Base-by-base conservation (phyloP, 345 rosid genomes). In the Linum lewisii region DNA sequence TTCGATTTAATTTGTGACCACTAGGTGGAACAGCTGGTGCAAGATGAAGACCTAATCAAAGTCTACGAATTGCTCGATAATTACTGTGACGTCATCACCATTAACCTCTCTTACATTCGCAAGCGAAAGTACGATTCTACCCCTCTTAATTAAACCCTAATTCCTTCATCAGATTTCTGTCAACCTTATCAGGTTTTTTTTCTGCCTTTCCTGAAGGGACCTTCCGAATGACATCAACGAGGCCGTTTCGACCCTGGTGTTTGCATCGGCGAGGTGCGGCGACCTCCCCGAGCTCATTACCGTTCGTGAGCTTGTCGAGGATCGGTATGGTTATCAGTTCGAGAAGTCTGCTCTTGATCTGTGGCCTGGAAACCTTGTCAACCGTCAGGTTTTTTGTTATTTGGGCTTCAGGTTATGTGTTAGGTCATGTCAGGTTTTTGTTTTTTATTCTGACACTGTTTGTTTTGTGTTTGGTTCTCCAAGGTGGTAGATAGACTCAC, bases 161-260 rank as follows among this genome's bases (percentile, higher is more conserved):
- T 15, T 21, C 32, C 5, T 13, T 23, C 26, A 21, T 5, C 21
- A 23, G 24, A 13, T 7, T 24, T 21, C 32, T 49, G 6, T 16
- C 14, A 42, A 21, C 32, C 32, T 26, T 6, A 26, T 26, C 32
- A 26, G 32, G 32, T 26, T 26, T 26, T 26, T 2, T 26, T 26
- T 26, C 3, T n/a, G n/a, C n/a, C 32, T 2, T 22, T 57, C 36
- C 22, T 64, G 65, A 76, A 88, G 95, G 79, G 88, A 78, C 56
- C 73, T 81, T 67, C 83, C 84, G n/a, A 79, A 85, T 62, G 86
- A 87, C 32, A 73, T 87, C 63, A 85, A 81, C 5, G 95, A 89
- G 79, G 95, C 95, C 20, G 79, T 87, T 79, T 89, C 97, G 8
- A 93, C 78, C 65, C 85, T 87, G 23, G 75, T 89, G 66, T 93